Evolutionary conservation across 768 basidiomycete genomes (phyloP), one percentile per base, ranked within the genome.

Genomic region (Kwoniella bestiolae): DNA sequence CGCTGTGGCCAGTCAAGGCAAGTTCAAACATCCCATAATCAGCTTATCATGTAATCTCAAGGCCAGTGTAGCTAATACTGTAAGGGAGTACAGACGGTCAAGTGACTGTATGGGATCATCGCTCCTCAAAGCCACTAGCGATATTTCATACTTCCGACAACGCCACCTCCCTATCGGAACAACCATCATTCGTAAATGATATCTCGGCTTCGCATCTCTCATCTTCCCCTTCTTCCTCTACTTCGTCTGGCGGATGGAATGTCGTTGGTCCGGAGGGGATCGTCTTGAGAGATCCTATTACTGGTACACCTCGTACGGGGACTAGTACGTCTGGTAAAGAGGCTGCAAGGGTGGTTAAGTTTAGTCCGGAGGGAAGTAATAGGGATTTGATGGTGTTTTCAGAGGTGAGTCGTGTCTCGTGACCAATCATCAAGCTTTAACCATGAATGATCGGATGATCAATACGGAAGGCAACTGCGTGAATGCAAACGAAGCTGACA

Each of bases 311-410:
- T 8, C 38, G 66, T 12, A 53, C 60, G 9, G 72, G 72, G 18
- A 59, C 57, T 7, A 70, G 68, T 53, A 72, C 70, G 18, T 68
- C 66, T 32, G 74, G 76, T 3, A 60, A 90, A 1, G 93, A 92
- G 87, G 91, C 92, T 45, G 90, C 89, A 7, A 83, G 94, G 60
- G 91, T 85, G 61, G 87, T 96, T 75, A 94, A 94, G 79, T 96
- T 95, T 81, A 87, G 87, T 63, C 85, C 86, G 11, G 86, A 86
- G 1, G 87, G 87, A 23, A 74, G 82, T 49, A 86, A 87, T 26
- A 85, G 86, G 66, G 94, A 95, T 80, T 79, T 94, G 1, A 86
- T 95, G 86, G 88, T 87, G 0, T 96, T 94, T 81, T 92, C 93
- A 16, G 93, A 94, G 87, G 92, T 92, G 67, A 60, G 86, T 56